Evolutionary conservation across 2,329 filamentous ascomycete genomes (phyloP).

Genomic region (Aspergillus tubingensis): DNA sequence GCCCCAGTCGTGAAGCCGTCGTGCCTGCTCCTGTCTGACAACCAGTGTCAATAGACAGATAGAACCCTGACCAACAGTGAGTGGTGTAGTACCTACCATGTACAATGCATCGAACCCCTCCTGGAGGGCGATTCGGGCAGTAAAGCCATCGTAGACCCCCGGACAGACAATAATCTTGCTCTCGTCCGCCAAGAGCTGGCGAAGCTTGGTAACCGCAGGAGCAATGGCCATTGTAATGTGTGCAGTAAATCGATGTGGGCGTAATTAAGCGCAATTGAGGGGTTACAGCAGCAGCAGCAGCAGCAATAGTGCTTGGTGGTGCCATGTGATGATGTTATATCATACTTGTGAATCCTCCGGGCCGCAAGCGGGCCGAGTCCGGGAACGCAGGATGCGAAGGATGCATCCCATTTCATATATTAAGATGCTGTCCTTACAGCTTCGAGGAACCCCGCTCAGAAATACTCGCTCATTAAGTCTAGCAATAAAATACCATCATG

Average conservation of each 20-base stretch:
- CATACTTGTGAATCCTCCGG: neutral
- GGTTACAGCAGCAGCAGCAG: neutral
- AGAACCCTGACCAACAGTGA: no score
- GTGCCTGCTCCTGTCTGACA: slow-evolving; percentile 1
- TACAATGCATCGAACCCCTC: slow-evolving; percentile 6
- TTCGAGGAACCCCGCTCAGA: neutral
- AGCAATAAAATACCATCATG: neutral
- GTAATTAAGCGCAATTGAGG: neutral
- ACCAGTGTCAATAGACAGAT: neutral
- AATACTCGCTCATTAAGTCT: neutral
- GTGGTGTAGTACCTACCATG: neutral
- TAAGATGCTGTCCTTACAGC: neutral
- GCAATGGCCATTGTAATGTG: neutral
- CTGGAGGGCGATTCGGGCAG: slow-evolving; percentile 2
- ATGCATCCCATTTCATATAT: neutral
- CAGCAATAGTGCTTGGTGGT: neutral
- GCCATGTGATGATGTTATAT: neutral
- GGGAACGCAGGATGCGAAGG: neutral
- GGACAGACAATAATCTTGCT: slow-evolving; percentile 1
- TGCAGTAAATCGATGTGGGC: neutral
- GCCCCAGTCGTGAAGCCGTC: neutral
- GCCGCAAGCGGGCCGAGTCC: neutral
- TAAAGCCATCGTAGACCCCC: slow-evolving; percentile 10
- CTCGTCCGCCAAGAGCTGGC: neutral
- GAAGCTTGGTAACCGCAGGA: neutral